A percentile compares a stretch with the other conserved stretches of the same genome.
phyloP scores from a whole-genome alignment of 169 alveolate species.

The Plasmodium inui region DNA sequence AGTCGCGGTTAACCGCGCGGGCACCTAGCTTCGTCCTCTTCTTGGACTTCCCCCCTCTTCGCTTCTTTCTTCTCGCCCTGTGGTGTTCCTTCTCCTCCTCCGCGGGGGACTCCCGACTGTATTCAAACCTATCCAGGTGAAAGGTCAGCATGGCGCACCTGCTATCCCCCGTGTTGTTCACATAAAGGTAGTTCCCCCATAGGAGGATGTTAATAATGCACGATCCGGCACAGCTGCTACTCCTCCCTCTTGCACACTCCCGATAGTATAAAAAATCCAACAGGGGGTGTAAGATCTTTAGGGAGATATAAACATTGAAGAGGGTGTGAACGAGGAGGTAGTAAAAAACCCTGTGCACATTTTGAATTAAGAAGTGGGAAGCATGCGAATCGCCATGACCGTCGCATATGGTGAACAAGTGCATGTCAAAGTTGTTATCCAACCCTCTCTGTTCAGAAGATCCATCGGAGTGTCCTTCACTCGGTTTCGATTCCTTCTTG shows the following conservation, averaged over 20 bases:
- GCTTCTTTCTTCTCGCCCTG: background rate
- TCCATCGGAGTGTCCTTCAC: background rate
- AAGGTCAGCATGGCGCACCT: conserved; percentile 52
- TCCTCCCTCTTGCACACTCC: background rate
- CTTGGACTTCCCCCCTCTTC: background rate
- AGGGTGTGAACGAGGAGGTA: conserved; percentile 45
- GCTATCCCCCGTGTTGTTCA: conserved; percentile 66
- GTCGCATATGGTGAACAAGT: conserved; percentile 69
- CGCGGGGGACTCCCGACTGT: background rate
- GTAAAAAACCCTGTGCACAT: conserved; percentile 44
- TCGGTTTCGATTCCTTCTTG: background rate
- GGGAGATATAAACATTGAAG: conserved; percentile 41
- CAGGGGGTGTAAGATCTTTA: conserved; percentile 37
- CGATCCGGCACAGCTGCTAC: conserved; percentile 10
- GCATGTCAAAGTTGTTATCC: conserved; percentile 30
- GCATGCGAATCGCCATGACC: conserved; percentile 68
- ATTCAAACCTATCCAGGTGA: conserved; percentile 37
- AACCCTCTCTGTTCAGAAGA: background rate
- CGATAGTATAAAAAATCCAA: conserved; percentile 42
- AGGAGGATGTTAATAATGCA: conserved; percentile 57
- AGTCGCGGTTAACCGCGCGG: background rate
- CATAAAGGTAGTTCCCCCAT: conserved; percentile 41
- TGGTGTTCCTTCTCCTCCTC: background rate
- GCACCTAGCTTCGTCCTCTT: background rate
- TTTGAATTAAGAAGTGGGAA: conserved; percentile 37